A percentile compares a stretch with the other conserved stretches of the same genome.
Conservation (phyloP, 352 stramenopile genomes). For the Globisporangium paroecandrum region DNA sequence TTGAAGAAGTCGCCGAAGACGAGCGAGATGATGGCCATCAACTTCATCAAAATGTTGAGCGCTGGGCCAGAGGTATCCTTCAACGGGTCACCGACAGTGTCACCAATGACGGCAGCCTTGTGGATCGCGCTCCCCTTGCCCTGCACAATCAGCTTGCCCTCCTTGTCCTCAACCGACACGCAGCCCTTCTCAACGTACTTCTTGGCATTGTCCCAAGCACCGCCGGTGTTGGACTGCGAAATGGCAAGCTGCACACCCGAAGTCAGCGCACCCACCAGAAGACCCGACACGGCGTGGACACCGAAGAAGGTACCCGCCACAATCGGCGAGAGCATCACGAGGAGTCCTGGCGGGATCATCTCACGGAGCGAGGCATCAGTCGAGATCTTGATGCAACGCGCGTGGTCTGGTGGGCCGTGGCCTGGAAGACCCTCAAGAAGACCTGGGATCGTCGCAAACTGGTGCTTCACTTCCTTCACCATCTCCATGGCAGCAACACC, state of each 20-base stretch:
- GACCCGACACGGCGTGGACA: slow-evolving; percentile 95
- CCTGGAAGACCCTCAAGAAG: slow-evolving; percentile 92
- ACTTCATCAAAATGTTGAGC: slow-evolving; percentile 99
- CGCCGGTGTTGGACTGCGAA: slow-evolving; percentile 99
- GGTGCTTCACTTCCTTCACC: slow-evolving; percentile 99
- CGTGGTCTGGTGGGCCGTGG: slow-evolving; percentile 83
- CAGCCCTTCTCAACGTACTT: slow-evolving; percentile 99
- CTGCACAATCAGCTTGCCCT: slow-evolving; percentile 88
- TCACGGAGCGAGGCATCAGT: slow-evolving; percentile 98
- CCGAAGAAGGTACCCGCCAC: slow-evolving; percentile 98
- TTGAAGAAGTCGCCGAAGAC: slow-evolving; percentile 99
- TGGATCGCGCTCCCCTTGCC: slow-evolving; percentile 97
- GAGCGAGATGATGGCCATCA: slow-evolving; percentile 99
- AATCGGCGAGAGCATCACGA: slow-evolving; percentile 98
- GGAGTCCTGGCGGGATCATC: slow-evolving; percentile 97
- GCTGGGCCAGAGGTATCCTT: slow-evolving; percentile 99
- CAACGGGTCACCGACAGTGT: slow-evolving; percentile 99
- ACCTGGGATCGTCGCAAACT: slow-evolving; percentile 99
- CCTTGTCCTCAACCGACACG: slow-evolving; percentile 88
- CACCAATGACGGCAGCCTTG: slow-evolving; percentile 96
- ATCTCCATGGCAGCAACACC: slow-evolving; percentile 98
- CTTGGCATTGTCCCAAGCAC: slow-evolving; percentile 99
- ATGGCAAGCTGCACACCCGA: slow-evolving; percentile 98
- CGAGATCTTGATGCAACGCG: slow-evolving; percentile 98
- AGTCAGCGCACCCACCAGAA: slow-evolving; percentile 95